Percentiles rank a stretch among this genome's conserved stretches.
phyloP scores from a whole-genome alignment of 371 early-diverging fungal species.

The Apophysomyces sp. region DNA sequence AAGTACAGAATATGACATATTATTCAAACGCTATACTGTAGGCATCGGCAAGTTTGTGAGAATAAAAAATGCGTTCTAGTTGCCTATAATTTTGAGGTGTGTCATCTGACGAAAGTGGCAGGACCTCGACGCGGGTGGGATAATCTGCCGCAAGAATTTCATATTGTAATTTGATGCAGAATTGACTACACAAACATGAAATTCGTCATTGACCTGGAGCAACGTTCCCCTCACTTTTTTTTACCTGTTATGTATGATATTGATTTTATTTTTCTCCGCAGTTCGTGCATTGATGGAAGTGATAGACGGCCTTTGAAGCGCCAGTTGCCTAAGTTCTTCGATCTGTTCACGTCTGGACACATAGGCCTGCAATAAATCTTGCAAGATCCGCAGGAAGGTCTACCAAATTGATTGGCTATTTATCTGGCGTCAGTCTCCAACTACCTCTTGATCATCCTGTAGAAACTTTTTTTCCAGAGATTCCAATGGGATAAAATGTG shows the following conservation, averaged over 20 bases:
- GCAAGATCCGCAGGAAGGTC: constrained; percentile 36
- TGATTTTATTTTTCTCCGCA: constrained; percentile 2
- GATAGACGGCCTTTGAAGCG: background rate
- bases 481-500: constrained; percentile 34
- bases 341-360: constrained; percentile 35
- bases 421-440: background rate
- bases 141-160: constrained; percentile 4
- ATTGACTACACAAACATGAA: background rate
- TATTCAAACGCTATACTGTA: background rate
- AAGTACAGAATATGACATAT: background rate
- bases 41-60: background rate
- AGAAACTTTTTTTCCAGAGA: constrained; percentile 17
- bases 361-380: constrained; percentile 37
- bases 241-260: constrained; percentile 1
- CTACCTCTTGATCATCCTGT: constrained; percentile 27
- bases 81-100: background rate
- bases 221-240: background rate
- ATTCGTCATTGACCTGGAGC: too few species aligned
- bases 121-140: constrained; percentile 1
- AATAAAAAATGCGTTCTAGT: background rate
- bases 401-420: constrained; percentile 1
- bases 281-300: background rate
- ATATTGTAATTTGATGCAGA: background rate
- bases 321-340: constrained; percentile 12
- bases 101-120: background rate